Base-by-base conservation (phyloP, 192 early-diverging fungal species). In the Coemansia sp. region DNA sequence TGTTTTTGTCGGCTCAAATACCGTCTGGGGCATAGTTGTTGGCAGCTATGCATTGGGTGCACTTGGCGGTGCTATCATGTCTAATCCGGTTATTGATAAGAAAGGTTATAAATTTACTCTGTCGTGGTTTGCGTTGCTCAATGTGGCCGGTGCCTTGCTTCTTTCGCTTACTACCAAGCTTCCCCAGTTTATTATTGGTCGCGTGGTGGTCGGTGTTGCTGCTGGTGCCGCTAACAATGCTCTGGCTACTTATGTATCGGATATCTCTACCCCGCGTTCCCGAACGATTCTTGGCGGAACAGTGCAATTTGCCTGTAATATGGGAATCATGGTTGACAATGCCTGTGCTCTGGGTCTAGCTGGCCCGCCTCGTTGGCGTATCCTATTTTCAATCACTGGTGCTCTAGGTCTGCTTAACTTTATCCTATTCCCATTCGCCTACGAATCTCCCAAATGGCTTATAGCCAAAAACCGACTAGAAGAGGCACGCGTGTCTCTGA, bases 271-370 rank as follows among this genome's bases (percentile, higher is more conserved):
- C 0, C 74, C 85, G 18, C 77, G 71, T 23, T 63, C 77, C 25
- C 78, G 89, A 42, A 90, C 88, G 1, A 56, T 78, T 13, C 68
- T 92, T 60, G 89, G 92, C 14, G 79, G 82, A 14, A 69, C 83
- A 49, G 80, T 85, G 60, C 90, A 91, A 65, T 70, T 90, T 48
- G 68, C 80, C 1, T 83, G 90, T 27, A 88, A 89, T 32, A 46
- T 88, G 37, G 92, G 92, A 5, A 86, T 94, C 58, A 72, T 94
- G 58, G 28, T 85, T 4, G 78, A 86, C 55, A 84, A 87, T 37
- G 52, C 83, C 6, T 64, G 80, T 18, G 90, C 81, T 13, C 57
- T 86, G 17, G 78, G 79, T 11, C 67, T 88, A 34, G 66, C 78
- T 8, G 58, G 23, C 24, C 65, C 85, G 9, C 81, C 83, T 2